phyloP scores from a whole-genome alignment of 2,329 filamentous ascomycete genomes.

The Fusarium udum region DNA sequence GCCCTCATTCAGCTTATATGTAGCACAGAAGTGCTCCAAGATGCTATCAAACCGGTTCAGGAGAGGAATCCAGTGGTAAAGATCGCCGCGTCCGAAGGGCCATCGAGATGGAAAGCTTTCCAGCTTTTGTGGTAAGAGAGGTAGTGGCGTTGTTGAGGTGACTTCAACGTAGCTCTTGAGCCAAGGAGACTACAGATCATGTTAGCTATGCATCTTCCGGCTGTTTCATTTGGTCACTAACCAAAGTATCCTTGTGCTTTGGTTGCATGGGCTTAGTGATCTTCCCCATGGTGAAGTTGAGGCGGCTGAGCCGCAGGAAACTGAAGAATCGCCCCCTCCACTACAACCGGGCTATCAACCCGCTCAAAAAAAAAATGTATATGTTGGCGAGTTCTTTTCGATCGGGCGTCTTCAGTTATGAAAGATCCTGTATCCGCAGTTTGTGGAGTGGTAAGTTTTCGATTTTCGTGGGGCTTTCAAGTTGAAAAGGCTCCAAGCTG shows the following conservation, averaged over 20 bases:
- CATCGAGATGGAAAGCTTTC: conserved; percentile 85
- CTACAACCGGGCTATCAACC: conserved; percentile 54
- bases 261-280: conserved; percentile 73
- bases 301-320: conserved; percentile 67
- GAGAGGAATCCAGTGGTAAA: conserved; percentile 97
- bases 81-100: conserved; percentile 93
- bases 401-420: conserved; percentile 44
- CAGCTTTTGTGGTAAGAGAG: conserved; percentile 80
- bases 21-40: conserved; percentile 80
- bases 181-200: conserved; percentile 77
- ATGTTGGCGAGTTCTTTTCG: conserved; percentile 45
- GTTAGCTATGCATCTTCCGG: conserved; percentile 41
- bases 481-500: not conserved
- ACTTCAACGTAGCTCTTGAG: conserved; percentile 81
- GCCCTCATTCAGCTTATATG: conserved; percentile 81
- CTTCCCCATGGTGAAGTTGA: conserved; percentile 70
- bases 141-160: conserved; percentile 74
- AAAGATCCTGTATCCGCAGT: conserved; percentile 12
- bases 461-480: conserved; percentile 12
- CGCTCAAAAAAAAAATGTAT: conserved; percentile 49
- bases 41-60: conserved; percentile 93
- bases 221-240: conserved; percentile 49
- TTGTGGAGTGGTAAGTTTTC: conserved; percentile 18
- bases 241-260: conserved; percentile 74
- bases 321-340: conserved; percentile 65